Percentiles rank a stretch among this genome's conserved stretches.
Evolutionary conservation across 1,284 basidiomycete genomes (phyloP).

Genomic region (Volvariella surrecta): DNA sequence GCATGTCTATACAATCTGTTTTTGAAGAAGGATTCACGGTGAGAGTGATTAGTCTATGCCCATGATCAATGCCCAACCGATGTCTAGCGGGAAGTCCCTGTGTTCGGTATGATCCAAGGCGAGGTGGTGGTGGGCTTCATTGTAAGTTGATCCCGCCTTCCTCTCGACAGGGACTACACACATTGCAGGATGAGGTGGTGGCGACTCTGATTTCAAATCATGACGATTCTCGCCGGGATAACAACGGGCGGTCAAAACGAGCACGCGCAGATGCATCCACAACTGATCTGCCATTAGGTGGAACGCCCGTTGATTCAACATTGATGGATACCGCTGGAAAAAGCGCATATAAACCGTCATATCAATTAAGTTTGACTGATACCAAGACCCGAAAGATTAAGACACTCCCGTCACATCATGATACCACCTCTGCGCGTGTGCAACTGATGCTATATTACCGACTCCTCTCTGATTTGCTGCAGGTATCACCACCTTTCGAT

Average conservation of each 20-base stretch:
- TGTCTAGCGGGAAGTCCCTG: slow-evolving; percentile 23
- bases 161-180: background rate
- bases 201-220: background rate
- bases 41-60: background rate
- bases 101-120: slow-evolving; percentile 23
- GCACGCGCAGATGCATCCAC: no score
- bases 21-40: slow-evolving; percentile 19
- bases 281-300: no score
- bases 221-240: background rate
- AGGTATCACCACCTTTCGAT: slow-evolving; percentile 34
- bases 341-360: no score
- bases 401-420: slow-evolving; percentile 51
- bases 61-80: background rate
- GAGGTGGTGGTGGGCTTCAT: slow-evolving; percentile 22
- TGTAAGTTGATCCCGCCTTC: slow-evolving; percentile 10
- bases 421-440: slow-evolving; percentile 57
- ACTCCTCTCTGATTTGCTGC: slow-evolving; percentile 49
- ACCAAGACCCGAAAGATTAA: slow-evolving; percentile 63
- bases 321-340: no score
- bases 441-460: slow-evolving; percentile 84
- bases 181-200: slow-evolving; percentile 11
- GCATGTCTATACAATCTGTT: slow-evolving; percentile 24
- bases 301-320: no score
- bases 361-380: slow-evolving; percentile 51
- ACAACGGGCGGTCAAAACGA: no score